These are phyloP conservation scores for Penicillium sp. DNA, from an alignment of 2,329 filamentous ascomycete genomes.

Conservation along the genomic window DNA sequence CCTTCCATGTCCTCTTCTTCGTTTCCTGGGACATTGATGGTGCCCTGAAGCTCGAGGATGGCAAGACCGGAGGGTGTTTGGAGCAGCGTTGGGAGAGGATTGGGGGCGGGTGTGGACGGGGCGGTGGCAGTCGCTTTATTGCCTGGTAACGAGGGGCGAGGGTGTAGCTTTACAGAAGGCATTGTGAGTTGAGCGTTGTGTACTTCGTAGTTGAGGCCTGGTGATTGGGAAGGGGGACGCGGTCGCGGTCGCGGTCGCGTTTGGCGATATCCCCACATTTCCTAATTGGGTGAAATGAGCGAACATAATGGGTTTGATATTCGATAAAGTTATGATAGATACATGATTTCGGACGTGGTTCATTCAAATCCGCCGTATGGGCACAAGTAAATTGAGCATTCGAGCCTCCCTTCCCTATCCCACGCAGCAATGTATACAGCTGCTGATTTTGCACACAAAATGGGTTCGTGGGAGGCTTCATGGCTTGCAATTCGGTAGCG, in stretches of 20 bases:
- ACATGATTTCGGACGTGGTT: background rate
- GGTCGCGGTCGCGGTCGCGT: conserved; percentile 19
- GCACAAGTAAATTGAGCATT: background rate
- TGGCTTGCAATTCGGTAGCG: background rate
- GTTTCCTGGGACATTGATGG: conserved; percentile 68
- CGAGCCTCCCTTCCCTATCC: background rate
- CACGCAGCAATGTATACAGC: background rate
- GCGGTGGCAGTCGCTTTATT: background rate
- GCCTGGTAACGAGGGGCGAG: conserved; percentile 18
- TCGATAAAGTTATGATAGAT: background rate
- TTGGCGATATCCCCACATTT: conserved; percentile 14
- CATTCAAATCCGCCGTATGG: background rate
- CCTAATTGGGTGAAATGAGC: conserved; percentile 1
- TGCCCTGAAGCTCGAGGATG: conserved; percentile 88
- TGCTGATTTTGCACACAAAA: background rate
- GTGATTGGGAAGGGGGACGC: conserved; percentile 4
- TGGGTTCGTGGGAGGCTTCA: background rate
- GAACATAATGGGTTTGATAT: too few species aligned
- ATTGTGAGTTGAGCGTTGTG: conserved; percentile 18
- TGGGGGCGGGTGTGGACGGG: conserved; percentile 28
- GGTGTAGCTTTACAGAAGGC: conserved; percentile 46
- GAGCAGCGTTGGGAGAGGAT: conserved; percentile 76
- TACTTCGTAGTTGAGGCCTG: background rate
- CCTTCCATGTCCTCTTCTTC: conserved; percentile 27
- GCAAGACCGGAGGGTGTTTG: conserved; percentile 88